phyloP scores from a whole-genome alignment of 106 monocot species.

The Dendrobium catenatum region DNA sequence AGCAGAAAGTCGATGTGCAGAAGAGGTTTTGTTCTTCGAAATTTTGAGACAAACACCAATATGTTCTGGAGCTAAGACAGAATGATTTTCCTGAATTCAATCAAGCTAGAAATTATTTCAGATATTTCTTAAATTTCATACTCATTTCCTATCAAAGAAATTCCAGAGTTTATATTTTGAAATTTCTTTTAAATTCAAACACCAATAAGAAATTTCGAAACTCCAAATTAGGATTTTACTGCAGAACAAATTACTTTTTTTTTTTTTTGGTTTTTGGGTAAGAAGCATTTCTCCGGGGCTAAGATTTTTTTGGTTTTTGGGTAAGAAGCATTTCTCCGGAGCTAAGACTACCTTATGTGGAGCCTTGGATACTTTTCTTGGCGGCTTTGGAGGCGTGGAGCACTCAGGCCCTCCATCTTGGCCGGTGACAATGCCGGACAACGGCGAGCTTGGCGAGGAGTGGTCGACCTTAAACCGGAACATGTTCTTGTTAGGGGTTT shows the following conservation, averaged over 20 bases:
- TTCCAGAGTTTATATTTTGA: background rate
- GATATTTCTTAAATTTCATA: background rate
- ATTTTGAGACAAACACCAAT: background rate
- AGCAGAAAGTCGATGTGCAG: background rate
- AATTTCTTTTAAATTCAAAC: background rate
- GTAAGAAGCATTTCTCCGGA: no score
- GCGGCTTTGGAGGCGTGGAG: conserved; percentile 39
- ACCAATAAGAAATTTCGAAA: background rate
- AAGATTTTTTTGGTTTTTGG: background rate
- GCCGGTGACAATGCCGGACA: conserved; percentile 21
- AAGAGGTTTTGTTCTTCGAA: background rate
- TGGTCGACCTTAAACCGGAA: conserved; percentile 93
- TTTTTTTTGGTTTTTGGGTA: background rate
- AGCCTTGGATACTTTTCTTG: conserved; percentile 57
- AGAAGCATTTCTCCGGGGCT: no score
- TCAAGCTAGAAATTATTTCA: background rate
- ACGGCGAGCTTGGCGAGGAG: conserved; percentile 62
- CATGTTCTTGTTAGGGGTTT: conserved; percentile 73
- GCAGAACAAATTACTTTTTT: no score
- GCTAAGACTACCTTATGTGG: conserved; percentile 51
- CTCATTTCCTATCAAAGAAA: background rate
- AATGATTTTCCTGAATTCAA: background rate
- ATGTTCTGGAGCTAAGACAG: background rate
- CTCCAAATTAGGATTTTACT: background rate
- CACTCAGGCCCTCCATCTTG: conserved; percentile 24